Percentiles rank a stretch among this genome's conserved stretches.
Conservation (phyloP, 352 stramenopile species). For the Phytopythium boreale region DNA sequence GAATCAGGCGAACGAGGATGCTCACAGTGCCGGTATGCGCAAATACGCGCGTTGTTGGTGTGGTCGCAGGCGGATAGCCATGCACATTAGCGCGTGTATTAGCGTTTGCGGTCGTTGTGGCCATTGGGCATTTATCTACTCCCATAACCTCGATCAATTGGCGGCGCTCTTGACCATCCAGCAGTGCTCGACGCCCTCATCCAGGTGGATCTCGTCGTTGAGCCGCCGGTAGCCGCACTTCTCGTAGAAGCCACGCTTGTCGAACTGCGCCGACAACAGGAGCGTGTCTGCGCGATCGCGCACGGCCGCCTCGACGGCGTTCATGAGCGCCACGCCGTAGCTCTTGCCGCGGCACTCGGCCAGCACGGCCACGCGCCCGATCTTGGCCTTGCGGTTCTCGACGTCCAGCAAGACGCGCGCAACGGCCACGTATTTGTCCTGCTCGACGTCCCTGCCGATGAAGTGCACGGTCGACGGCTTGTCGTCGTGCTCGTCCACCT, state of each 20-base stretch:
- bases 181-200: constrained; percentile 55
- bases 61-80: too few species aligned
- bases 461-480: constrained; percentile 57
- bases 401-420: constrained; percentile 9
- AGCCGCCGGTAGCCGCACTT: constrained; percentile 57
- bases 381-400: too few species aligned
- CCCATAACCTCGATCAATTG: too few species aligned
- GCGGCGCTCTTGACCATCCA: constrained; percentile 39
- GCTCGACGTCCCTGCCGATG: constrained; percentile 51
- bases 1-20: too few species aligned
- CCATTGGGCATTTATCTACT: too few species aligned
- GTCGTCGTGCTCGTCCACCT: constrained; percentile 42
- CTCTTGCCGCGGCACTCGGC: constrained; percentile 55
- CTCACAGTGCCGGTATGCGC: too few species aligned
- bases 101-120: too few species aligned
- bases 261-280: constrained; percentile 47
- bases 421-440: constrained; percentile 58
- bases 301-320: constrained; percentile 35
- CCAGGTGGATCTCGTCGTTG: constrained; percentile 52
- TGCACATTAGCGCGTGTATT: too few species aligned
- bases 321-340: constrained; percentile 52
- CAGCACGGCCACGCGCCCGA: constrained; percentile 47
- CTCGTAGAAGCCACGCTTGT: constrained; percentile 63
- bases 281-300: constrained; percentile 35
- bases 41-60: too few species aligned